phyloP scores from a whole-genome alignment of 2,329 filamentous ascomycete genomes.

The Lithohypha guttulata region DNA sequence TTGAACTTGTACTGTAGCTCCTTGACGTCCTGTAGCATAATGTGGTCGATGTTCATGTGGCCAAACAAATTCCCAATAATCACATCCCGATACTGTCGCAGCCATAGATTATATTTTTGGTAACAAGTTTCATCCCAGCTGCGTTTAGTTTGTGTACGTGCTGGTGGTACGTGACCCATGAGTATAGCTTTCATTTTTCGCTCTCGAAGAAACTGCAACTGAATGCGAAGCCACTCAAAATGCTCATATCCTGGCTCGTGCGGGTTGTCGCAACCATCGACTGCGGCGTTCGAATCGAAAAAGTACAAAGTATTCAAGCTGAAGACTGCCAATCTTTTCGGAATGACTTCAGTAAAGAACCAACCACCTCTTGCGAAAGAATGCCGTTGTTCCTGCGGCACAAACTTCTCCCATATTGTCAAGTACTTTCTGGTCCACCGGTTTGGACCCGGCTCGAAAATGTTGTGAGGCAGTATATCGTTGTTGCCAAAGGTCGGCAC shows the following conservation, averaged over 20 bases:
- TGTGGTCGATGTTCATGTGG: constrained; percentile 99
- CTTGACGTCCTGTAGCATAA: constrained; percentile 77
- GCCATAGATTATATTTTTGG: constrained; percentile 92
- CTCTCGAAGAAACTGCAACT: constrained; percentile 70
- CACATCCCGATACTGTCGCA: constrained; percentile 82
- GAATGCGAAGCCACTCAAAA: constrained; percentile 88
- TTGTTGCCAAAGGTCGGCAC: constrained; percentile 94
- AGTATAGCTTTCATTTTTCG: constrained; percentile 89
- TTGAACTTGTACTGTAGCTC: constrained; percentile 46
- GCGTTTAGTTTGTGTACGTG: constrained; percentile 70
- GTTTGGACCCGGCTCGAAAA: constrained; percentile 76
- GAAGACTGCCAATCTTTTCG: constrained; percentile 72
- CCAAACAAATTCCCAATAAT: constrained; percentile 70
- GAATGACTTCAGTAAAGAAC: constrained; percentile 89
- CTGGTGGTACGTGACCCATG: constrained; percentile 88
- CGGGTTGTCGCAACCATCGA: constrained; percentile 72
- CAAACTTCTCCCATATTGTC: constrained; percentile 73
- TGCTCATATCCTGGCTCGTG: constrained; percentile 85
- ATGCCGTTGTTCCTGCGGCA: constrained; percentile 85
- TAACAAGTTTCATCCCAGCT: constrained; percentile 96
- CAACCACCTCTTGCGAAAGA: constrained; percentile 86
- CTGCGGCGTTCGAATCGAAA: constrained; percentile 83
- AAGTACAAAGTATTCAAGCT: constrained; percentile 96
- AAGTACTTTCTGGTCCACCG: constrained; percentile 69
- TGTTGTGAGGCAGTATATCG: constrained; percentile 94